Evolutionary conservation across 257 asterid genomes (phyloP).

Genomic region (Nicotiana otophora): DNA sequence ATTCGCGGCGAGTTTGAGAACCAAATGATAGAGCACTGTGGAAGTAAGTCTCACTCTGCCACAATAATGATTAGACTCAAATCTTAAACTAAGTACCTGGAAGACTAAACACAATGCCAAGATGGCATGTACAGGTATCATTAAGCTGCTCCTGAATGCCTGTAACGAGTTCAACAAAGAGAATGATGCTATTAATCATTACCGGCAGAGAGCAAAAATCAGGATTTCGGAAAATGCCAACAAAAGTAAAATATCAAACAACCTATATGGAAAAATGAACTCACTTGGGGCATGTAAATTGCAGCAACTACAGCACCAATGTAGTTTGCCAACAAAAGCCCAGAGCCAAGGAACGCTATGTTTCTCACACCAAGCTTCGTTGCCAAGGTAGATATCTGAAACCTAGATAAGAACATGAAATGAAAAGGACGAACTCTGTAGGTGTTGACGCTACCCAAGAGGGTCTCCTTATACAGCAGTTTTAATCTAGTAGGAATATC

Average conservation of each 20-base stretch:
- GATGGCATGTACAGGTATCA: conserved; percentile 69
- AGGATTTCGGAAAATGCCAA: background rate
- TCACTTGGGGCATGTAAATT: conserved; percentile 84
- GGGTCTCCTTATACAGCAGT: background rate
- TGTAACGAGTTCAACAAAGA: conserved; percentile 29
- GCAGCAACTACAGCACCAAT: conserved; percentile 75
- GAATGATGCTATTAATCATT: background rate
- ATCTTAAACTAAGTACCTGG: conserved; percentile 50
- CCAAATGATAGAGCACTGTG: background rate
- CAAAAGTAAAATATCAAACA: background rate
- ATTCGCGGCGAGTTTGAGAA: background rate
- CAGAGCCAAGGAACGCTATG: conserved; percentile 83
- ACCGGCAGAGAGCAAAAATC: background rate
- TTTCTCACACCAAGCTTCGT: conserved; percentile 96
- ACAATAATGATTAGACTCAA: background rate
- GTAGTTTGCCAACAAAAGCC: conserved; percentile 76
- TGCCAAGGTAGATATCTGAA: conserved; percentile 92
- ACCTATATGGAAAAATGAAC: conserved; percentile 2
- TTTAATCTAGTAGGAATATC: background rate
- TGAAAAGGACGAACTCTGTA: background rate
- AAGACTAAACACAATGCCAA: conserved; percentile 64
- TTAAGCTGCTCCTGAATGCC: conserved; percentile 80
- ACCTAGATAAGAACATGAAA: conserved; percentile 40
- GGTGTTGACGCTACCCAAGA: background rate
- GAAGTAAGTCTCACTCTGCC: background rate